A percentile compares a stretch with the other conserved stretches of the same genome.
Evolutionary conservation across 2,329 filamentous ascomycete genomes (phyloP).

Genomic region (Trichoderma lentiforme): DNA sequence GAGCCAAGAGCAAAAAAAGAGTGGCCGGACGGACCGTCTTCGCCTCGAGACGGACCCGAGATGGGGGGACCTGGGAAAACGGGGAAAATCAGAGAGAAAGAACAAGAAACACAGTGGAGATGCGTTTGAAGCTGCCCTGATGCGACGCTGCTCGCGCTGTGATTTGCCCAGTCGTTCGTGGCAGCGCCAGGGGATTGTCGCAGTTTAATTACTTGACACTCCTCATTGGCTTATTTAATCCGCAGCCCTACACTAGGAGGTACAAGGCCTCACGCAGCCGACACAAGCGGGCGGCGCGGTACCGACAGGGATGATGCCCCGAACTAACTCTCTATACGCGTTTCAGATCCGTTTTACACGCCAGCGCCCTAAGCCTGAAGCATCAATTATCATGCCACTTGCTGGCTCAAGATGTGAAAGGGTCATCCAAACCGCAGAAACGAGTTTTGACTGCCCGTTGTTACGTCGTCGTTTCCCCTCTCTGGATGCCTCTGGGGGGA

Average conservation of each 20-base stretch:
- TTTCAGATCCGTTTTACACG: constrained; percentile 14
- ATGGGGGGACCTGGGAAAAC: not conserved
- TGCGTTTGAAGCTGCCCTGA: constrained; percentile 9
- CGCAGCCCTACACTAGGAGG: constrained; percentile 10
- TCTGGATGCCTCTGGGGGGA: not conserved
- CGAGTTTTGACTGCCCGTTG: not conserved
- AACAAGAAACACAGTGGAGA: not conserved
- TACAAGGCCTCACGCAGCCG: not conserved
- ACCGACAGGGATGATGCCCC: not conserved
- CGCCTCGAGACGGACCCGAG: constrained; percentile 3
- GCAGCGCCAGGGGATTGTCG: not conserved
- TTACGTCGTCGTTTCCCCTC: not conserved
- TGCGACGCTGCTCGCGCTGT: constrained; percentile 4
- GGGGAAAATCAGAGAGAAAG: not conserved
- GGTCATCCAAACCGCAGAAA: constrained; percentile 1
- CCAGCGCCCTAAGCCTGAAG: constrained; percentile 4
- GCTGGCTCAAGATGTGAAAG: not conserved
- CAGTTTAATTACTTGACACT: not conserved
- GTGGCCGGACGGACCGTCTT: not conserved
- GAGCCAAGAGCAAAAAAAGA: not conserved
- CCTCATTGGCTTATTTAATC: not conserved
- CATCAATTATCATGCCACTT: constrained; percentile 8
- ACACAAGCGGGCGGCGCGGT: not conserved
- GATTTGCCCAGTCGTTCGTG: constrained; percentile 3
- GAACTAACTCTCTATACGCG: not conserved